Evolutionary conservation across 2,329 filamentous ascomycete genomes (phyloP), one percentile per base, ranked within the genome.

Genomic region (Furcasterigmium furcatum): DNA sequence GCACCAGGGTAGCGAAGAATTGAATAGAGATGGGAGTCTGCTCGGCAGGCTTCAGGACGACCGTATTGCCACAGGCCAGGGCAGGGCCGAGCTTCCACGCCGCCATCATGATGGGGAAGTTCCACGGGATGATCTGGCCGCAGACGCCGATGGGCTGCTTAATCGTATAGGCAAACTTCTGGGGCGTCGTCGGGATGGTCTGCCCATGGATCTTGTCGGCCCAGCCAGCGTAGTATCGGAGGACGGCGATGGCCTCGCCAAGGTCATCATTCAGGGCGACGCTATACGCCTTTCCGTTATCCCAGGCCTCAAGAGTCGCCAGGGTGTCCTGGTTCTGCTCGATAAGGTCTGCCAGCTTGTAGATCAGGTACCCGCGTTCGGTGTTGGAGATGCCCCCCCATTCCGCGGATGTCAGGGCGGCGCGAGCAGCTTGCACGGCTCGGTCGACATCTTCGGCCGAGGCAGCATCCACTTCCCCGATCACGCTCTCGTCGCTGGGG

Each of bases 261-360:
- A 87, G 58, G 58, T 87, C 84, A 35, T 82, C 81, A 35, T 71
- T 73, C 10, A 82, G 59, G 1, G 83, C 74, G 14, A 49, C 50
- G 6, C 48, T 52, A 27, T 49, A 59, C 6, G 56, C 45, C 65
- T 89, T 88, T 9, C 49, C 49, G 32, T 44, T 47, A 59, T 94
- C 88, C 87, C 87, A 92, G 0, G 89, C 88, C 66, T 95, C 88
- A 8, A 76, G 62, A 2, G 72, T 73, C 5, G 72, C 71, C 4
- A 76, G 58, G 0, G 55, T 44, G 29, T 72, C 69, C 24, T 72
- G 74, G 59, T 92, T 73, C 59, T 82, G 62, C 51, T 88, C 83
- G 19, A 91, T 71, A 21, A 94, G 70, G 43, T 87, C 78, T 10
- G 85, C 83, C 12, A 94, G 77, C 60, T 84, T 87, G 61, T 76